Evolutionary conservation across 2,329 filamentous ascomycete species (phyloP).

Genomic region (Alternaria gansuensis): DNA sequence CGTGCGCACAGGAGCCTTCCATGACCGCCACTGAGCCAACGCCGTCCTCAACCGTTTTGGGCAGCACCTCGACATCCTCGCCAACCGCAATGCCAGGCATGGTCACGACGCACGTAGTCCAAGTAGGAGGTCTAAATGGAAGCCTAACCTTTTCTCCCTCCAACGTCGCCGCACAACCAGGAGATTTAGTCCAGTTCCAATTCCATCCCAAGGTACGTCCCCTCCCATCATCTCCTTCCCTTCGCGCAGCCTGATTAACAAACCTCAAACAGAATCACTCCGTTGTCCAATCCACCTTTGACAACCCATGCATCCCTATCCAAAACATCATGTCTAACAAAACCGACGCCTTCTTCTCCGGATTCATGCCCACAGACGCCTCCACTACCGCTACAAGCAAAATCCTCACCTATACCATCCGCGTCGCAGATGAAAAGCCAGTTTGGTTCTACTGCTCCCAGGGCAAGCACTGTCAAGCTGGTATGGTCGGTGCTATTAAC

Average conservation of each 20-base stretch:
- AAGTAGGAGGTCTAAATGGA: slow-evolving; percentile 65
- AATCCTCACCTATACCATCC: slow-evolving; percentile 75
- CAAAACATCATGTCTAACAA: slow-evolving; percentile 55
- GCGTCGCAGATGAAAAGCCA: slow-evolving; percentile 72
- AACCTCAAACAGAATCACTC: slow-evolving; percentile 71
- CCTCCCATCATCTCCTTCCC: background rate
- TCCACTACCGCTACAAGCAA: slow-evolving; percentile 33
- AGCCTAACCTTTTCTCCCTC: slow-evolving; percentile 71
- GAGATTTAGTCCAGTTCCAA: slow-evolving; percentile 65
- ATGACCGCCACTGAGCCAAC: slow-evolving; percentile 5
- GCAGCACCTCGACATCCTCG: background rate
- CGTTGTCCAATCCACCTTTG: slow-evolving; percentile 79
- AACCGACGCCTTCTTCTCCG: slow-evolving; percentile 67
- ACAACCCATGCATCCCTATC: slow-evolving; percentile 73
- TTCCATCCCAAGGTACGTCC: slow-evolving; percentile 58
- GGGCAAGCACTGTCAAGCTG: slow-evolving; percentile 74
- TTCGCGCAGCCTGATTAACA: slow-evolving; percentile 20
- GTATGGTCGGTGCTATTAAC: slow-evolving; percentile 82
- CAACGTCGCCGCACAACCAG: slow-evolving; percentile 68
- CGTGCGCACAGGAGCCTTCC: slow-evolving; percentile 33
- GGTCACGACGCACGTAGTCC: slow-evolving; percentile 65
- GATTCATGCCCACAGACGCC: slow-evolving; percentile 68
- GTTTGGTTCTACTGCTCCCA: slow-evolving; percentile 84
- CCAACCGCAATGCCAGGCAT: slow-evolving; percentile 21
- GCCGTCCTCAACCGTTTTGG: slow-evolving; percentile 4